Percentiles rank a stretch among this genome's conserved stretches.
phyloP scores from a whole-genome alignment of 345 rosid genomes.

The Rubroshorea leprosula region DNA sequence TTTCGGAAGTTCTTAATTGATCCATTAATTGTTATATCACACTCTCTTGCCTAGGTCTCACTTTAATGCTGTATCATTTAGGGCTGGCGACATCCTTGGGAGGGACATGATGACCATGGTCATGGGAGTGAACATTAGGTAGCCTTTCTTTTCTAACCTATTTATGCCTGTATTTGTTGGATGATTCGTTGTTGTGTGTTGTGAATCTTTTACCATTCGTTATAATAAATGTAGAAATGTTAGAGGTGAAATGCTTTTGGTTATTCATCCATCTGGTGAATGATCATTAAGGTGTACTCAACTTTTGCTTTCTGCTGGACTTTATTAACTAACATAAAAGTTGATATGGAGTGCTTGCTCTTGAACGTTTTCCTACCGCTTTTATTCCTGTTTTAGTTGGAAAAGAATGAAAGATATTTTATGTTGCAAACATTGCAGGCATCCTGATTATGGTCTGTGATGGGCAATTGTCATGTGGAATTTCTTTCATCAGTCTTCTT shows the following conservation, averaged over 20 bases:
- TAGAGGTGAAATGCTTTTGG: neutral
- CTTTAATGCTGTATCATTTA: slow-evolving; percentile 17
- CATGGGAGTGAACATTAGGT: slow-evolving; percentile 69
- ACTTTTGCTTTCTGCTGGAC: no score
- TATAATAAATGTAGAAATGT: no score
- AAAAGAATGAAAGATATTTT: no score
- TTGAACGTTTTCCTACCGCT: no score
- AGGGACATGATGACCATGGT: slow-evolving; percentile 84
- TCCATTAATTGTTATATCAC: neutral
- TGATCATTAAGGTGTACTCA: no score
- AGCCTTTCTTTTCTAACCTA: neutral
- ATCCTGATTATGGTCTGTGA: neutral
- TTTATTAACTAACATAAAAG: no score
- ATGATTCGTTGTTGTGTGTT: neutral
- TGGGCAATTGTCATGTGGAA: neutral
- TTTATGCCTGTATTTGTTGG: neutral
- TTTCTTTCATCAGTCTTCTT: neutral
- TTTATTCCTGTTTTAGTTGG: no score
- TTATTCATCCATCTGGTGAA: neutral
- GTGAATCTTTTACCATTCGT: neutral
- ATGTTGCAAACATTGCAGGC: neutral
- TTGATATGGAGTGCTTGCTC: no score
- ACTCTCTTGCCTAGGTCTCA: slow-evolving; percentile 8
- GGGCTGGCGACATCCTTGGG: slow-evolving; percentile 99
- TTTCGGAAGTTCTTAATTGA: neutral